A percentile compares a stretch with the other conserved stretches of the same genome.
These are phyloP conservation scores for Circinella minor DNA, from an alignment of 371 early-diverging fungal genomes.

Conservation along the genomic window DNA sequence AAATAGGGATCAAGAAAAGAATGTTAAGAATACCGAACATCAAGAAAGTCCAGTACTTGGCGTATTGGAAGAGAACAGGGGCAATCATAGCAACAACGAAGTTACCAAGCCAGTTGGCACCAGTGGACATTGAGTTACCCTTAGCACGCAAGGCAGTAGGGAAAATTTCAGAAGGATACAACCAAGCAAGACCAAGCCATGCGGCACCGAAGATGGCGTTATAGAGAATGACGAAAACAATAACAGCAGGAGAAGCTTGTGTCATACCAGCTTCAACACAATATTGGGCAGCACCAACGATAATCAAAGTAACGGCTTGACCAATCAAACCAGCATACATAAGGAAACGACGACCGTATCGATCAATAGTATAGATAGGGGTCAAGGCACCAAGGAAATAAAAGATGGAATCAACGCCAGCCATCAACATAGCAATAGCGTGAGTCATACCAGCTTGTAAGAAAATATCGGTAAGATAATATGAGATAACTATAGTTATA, in stretches of 20 bases:
- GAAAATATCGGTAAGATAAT: conserved; percentile 53
- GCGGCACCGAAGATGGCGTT: conserved; percentile 58
- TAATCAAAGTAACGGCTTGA: conserved; percentile 33
- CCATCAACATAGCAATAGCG: conserved; percentile 50
- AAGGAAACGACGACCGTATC: conserved; percentile 37
- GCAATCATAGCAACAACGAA: conserved; percentile 53
- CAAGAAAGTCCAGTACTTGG: conserved; percentile 51
- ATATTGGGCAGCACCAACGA: conserved; percentile 38
- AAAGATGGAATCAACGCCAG: conserved; percentile 49
- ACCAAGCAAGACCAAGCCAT: conserved; percentile 59
- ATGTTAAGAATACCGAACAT: conserved; percentile 46
- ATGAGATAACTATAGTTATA: conserved; percentile 33
- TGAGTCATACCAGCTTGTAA: conserved; percentile 47
- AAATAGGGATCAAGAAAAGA: conserved; percentile 39
- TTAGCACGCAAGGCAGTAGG: conserved; percentile 47
- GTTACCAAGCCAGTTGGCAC: conserved; percentile 74
- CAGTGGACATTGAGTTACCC: conserved; percentile 61
- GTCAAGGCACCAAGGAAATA: conserved; percentile 54
- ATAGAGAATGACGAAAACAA: conserved; percentile 34
- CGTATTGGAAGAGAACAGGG: conserved; percentile 45
- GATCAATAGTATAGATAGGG: conserved; percentile 45
- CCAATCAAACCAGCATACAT: conserved; percentile 38
- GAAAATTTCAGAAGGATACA: conserved; percentile 68
- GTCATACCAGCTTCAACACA: conserved; percentile 22
- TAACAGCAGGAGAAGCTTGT: conserved; percentile 21